Conservation (phyloP, 2,329 filamentous ascomycete genomes). For the Colletotrichum lentis region DNA sequence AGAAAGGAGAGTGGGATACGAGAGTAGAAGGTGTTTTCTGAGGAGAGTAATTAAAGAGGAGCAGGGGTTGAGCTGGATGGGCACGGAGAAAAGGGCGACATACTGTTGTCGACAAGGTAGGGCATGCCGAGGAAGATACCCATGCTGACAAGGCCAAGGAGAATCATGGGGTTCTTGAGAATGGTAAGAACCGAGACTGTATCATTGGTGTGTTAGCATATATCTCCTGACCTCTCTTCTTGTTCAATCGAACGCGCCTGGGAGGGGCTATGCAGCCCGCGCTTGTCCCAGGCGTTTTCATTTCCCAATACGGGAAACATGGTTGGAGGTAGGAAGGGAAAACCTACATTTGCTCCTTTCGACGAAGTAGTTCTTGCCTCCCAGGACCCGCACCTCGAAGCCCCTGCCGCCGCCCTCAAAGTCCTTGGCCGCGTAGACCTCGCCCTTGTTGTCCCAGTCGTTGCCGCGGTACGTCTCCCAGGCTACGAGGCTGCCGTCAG, state of each 20-base stretch:
- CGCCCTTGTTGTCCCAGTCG: constrained; percentile 87
- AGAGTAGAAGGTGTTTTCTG: too few relatives aligned
- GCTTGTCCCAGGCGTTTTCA: too few relatives aligned
- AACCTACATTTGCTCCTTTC: constrained; percentile 78
- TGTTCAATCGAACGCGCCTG: too few relatives aligned
- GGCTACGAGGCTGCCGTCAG: constrained; percentile 61
- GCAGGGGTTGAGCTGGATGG: background rate
- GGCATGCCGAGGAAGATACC: constrained; percentile 90
- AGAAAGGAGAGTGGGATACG: background rate
- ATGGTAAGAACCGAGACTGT: constrained; percentile 81
- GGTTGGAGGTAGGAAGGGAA: background rate
- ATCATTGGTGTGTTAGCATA: constrained; percentile 6
- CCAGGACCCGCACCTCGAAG: constrained; percentile 70
- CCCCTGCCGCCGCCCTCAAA: constrained; percentile 43
- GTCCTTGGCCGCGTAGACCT: constrained; percentile 53
- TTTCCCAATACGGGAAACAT: too few relatives aligned
- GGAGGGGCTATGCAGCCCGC: background rate
- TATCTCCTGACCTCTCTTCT: too few relatives aligned
- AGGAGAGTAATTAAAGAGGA: background rate
- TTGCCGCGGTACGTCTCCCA: constrained; percentile 91
- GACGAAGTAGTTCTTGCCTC: constrained; percentile 77
- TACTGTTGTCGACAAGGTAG: constrained; percentile 95
- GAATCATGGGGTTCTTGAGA: constrained; percentile 95
- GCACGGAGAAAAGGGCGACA: constrained; percentile 48
- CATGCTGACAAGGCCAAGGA: constrained; percentile 86